Percentiles rank a stretch among this genome's conserved stretches.
Conservation (phyloP, 257 asterid species). For the Solanum paucissectum region DNA sequence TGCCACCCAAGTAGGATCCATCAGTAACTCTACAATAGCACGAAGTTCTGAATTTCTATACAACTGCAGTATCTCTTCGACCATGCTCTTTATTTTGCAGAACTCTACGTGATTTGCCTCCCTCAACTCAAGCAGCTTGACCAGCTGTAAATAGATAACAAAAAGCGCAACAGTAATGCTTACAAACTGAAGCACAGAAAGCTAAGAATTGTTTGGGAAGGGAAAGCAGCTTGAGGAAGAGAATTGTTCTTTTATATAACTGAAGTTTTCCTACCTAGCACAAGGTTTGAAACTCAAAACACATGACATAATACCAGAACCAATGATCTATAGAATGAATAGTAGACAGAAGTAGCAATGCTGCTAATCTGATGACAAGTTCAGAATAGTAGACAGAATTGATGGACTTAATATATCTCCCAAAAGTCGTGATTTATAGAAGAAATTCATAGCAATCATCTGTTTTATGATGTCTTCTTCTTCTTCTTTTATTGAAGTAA, state of each 20-base stretch:
- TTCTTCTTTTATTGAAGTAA: background rate
- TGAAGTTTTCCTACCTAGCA: background rate
- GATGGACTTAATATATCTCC: background rate
- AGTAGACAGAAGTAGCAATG: background rate
- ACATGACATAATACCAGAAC: background rate
- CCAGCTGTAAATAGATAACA: conserved; percentile 55
- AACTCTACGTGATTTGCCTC: conserved; percentile 96
- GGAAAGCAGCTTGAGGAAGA: background rate
- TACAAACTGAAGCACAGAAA: background rate
- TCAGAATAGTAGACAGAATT: background rate
- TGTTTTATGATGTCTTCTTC: background rate
- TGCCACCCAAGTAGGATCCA: conserved; percentile 92
- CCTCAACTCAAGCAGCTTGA: conserved; percentile 87
- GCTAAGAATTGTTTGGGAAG: background rate
- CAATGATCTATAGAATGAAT: background rate
- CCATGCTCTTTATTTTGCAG: conserved; percentile 69
- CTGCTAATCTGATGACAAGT: background rate
- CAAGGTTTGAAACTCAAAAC: background rate
- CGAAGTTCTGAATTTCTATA: conserved; percentile 45
- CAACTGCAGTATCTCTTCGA: conserved; percentile 66
- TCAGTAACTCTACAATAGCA: conserved; percentile 48
- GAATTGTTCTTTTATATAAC: background rate
- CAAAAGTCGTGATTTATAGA: background rate
- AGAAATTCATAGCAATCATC: background rate
- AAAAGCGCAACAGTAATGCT: background rate